Conservation (phyloP, 176 grass and related monocot species). For the Puccinellia tenuiflora region DNA sequence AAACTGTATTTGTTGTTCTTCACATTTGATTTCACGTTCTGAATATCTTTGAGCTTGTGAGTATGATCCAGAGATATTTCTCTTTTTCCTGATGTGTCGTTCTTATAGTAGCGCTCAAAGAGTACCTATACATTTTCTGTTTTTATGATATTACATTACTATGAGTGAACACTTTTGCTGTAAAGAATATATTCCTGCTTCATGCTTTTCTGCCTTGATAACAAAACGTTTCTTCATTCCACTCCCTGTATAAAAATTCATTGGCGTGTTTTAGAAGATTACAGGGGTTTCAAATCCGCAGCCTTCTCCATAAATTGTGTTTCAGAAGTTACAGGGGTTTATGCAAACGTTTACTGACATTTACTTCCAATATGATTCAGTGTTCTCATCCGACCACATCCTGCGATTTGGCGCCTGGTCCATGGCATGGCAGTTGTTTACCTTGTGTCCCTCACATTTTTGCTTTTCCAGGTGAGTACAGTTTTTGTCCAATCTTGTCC, state of each 20-base stretch:
- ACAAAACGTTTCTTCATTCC: not conserved
- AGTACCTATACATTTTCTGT: not conserved
- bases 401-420: slow-evolving; percentile 96
- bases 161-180: not conserved
- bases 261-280: too few species aligned
- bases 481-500: not conserved
- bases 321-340: not conserved
- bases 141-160: not conserved
- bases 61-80: not conserved
- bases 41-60: not conserved
- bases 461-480: slow-evolving; percentile 92
- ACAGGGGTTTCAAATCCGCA: too few species aligned
- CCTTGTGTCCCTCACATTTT: slow-evolving; percentile 91
- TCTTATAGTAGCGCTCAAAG: not conserved
- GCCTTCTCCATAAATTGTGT: slow-evolving; percentile 15
- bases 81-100: not conserved
- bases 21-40: not conserved
- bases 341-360: slow-evolving; percentile 18
- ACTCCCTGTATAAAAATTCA: not conserved
- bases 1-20: not conserved
- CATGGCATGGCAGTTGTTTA: slow-evolving; percentile 97
- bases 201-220: not conserved
- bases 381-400: slow-evolving; percentile 96
- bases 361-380: slow-evolving; percentile 44
- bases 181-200: not conserved